phyloP scores from a whole-genome alignment of 176 grass and related monocot species.

The Avena insularis region DNA sequence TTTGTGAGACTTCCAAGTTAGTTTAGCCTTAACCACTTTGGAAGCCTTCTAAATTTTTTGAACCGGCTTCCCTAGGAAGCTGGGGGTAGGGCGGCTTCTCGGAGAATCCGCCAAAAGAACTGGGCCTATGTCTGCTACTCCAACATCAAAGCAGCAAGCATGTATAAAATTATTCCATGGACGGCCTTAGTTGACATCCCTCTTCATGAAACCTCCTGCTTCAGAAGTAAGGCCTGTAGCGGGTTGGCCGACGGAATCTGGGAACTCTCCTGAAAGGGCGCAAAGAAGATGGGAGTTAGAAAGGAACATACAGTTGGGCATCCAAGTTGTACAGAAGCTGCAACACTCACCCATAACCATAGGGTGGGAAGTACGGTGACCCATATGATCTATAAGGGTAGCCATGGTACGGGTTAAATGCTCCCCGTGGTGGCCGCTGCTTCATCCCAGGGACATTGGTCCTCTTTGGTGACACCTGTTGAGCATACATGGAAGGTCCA shows the following conservation, averaged over 20 bases:
- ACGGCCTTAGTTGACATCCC: conserved; percentile 1
- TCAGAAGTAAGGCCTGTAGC: conserved; percentile 65
- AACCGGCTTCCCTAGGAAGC: too few species aligned
- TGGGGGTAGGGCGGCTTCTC: too few species aligned
- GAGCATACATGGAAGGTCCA: neutral
- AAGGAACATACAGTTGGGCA: neutral
- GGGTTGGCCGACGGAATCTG: conserved; percentile 57
- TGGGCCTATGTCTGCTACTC: too few species aligned
- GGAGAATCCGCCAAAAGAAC: too few species aligned
- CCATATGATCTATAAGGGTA: conserved; percentile 60
- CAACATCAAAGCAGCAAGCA: neutral
- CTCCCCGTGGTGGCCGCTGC: conserved; percentile 55
- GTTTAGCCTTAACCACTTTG: too few species aligned
- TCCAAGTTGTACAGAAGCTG: neutral
- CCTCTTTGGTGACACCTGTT: conserved; percentile 65
- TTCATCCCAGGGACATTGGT: conserved; percentile 75
- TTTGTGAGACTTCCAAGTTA: too few species aligned
- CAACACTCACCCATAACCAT: conserved; percentile 60
- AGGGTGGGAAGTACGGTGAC: conserved; percentile 49
- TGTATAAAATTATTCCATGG: conserved; percentile 34
- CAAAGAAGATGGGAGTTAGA: neutral
- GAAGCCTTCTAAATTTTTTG: too few species aligned
- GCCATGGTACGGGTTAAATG: conserved; percentile 52
- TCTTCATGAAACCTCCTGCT: neutral
- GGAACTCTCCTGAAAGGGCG: conserved; percentile 54